Conservation (phyloP, 768 basidiomycete species). For the Tylopilus sp. region DNA sequence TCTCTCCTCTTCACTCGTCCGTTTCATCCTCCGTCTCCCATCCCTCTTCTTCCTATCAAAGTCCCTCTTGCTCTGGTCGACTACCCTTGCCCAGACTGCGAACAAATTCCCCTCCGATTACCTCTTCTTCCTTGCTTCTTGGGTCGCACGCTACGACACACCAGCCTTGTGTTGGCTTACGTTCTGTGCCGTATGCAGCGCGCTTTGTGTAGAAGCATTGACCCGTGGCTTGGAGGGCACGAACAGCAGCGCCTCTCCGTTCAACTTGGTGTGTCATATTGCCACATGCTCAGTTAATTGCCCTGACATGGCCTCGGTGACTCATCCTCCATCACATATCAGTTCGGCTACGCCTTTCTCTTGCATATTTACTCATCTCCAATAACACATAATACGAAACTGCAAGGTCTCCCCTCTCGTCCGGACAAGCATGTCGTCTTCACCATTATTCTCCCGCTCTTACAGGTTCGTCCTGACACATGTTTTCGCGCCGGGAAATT, state of each 20-base stretch:
- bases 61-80: constrained; percentile 53
- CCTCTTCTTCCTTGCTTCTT: constrained; percentile 38
- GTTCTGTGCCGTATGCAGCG: constrained; percentile 63
- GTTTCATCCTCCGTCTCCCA: constrained; percentile 58
- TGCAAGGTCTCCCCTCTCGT: constrained; percentile 48
- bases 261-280: constrained; percentile 60
- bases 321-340: neutral
- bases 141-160: constrained; percentile 52
- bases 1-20: constrained; percentile 54
- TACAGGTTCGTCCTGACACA: constrained; percentile 49
- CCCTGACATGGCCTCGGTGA: neutral
- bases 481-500: neutral
- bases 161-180: constrained; percentile 69
- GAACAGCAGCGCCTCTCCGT: constrained; percentile 55
- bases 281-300: constrained; percentile 3
- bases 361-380: constrained; percentile 72
- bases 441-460: constrained; percentile 66
- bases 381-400: constrained; percentile 45
- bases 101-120: constrained; percentile 37
- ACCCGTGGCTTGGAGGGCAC: constrained; percentile 67
- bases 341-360: constrained; percentile 78
- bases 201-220: constrained; percentile 62
- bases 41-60: constrained; percentile 59
- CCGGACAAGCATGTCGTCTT: constrained; percentile 74
- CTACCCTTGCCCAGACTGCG: constrained; percentile 57